phyloP scores from a whole-genome alignment of 768 basidiomycete species.

The Sarcodon sp. region DNA sequence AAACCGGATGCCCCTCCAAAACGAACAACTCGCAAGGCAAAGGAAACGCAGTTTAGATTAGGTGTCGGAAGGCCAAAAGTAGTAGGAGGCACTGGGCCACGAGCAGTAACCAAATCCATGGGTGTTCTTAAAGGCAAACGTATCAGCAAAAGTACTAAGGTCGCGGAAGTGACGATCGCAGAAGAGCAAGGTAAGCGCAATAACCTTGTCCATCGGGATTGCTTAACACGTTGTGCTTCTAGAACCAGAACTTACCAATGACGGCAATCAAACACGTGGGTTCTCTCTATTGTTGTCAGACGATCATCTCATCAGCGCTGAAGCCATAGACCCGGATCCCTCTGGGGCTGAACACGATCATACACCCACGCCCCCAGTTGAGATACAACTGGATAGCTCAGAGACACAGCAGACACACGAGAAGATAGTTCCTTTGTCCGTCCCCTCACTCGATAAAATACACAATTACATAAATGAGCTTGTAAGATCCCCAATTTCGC shows the following conservation, averaged over 20 bases:
- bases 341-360: too few relatives aligned
- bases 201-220: too few relatives aligned
- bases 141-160: slow-evolving; percentile 34
- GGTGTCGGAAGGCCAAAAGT: slow-evolving; percentile 60
- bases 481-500: background rate
- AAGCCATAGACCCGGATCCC: too few relatives aligned
- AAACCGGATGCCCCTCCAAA: slow-evolving; percentile 12
- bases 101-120: slow-evolving; percentile 47
- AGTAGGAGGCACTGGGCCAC: slow-evolving; percentile 56
- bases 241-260: too few relatives aligned
- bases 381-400: too few relatives aligned
- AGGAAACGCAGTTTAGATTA: slow-evolving; percentile 54
- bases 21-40: slow-evolving; percentile 53
- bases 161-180: slow-evolving; percentile 40
- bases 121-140: slow-evolving; percentile 36
- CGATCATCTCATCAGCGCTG: too few relatives aligned
- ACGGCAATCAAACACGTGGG: too few relatives aligned
- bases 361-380: too few relatives aligned
- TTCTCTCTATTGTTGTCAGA: too few relatives aligned
- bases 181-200: slow-evolving; percentile 21
- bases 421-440: too few relatives aligned
- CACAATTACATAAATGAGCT: background rate
- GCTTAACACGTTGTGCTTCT: too few relatives aligned
- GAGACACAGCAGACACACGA: too few relatives aligned
- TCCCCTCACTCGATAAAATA: background rate